A percentile compares a stretch with the other conserved stretches of the same genome.
Conservation (phyloP, 2,329 filamentous ascomycete species). For the Sordariomycetes sp. region DNA sequence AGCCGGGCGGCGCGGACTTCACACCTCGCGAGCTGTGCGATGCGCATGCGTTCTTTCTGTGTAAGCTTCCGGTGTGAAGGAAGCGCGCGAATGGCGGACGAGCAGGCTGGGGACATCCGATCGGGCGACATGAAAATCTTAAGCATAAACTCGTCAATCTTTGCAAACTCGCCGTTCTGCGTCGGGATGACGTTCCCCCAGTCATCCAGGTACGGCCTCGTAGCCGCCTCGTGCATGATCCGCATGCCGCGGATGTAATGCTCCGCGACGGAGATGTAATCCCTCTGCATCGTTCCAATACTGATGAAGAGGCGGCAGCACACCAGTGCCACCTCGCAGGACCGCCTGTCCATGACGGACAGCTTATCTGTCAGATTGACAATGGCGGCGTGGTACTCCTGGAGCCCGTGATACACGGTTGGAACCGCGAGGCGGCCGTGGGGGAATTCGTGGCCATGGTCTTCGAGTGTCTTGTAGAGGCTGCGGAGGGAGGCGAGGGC, state of each 20-base stretch:
- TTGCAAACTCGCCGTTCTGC: conserved; percentile 17
- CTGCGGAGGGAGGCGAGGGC: conserved; percentile 24
- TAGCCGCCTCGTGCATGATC: conserved; percentile 27
- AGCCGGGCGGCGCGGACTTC: conserved; percentile 1
- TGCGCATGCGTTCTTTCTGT: background rate
- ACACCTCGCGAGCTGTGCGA: background rate
- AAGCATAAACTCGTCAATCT: conserved; percentile 26
- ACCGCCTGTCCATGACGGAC: conserved; percentile 12
- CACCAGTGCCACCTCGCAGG: conserved; percentile 23
- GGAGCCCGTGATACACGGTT: conserved; percentile 21
- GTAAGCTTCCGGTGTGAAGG: background rate
- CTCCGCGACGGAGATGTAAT: conserved; percentile 25
- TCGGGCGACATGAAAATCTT: conserved; percentile 18
- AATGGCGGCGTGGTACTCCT: conserved; percentile 27
- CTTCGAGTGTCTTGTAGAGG: conserved; percentile 24
- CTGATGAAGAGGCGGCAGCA: conserved; percentile 34
- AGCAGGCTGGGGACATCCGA: background rate
- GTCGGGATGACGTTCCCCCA: conserved; percentile 16
- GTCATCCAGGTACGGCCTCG: conserved; percentile 18
- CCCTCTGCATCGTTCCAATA: conserved; percentile 27
- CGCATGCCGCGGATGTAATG: conserved; percentile 26
- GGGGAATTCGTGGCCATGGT: conserved; percentile 12
- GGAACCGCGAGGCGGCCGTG: conserved; percentile 13
- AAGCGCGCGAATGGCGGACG: background rate
- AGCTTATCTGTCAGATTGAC: conserved; percentile 23